Conservation (phyloP, 108 stramenopile genomes). For the Nitzschia putrida region DNA sequence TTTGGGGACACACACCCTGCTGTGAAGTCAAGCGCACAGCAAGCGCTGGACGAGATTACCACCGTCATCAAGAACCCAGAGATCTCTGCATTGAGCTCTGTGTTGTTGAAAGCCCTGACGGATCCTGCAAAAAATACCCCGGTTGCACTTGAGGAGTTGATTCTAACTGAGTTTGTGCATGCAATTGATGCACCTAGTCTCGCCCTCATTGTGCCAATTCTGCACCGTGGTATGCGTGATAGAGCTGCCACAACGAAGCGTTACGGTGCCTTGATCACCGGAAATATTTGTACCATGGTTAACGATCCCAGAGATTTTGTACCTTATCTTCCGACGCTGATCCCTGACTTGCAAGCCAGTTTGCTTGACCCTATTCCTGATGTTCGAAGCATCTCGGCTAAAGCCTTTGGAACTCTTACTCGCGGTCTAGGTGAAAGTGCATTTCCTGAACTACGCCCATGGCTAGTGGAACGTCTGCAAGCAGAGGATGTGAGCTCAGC, state of each 20-base stretch:
- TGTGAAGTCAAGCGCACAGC: slow-evolving; percentile 88
- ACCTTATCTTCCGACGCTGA: slow-evolving; percentile 90
- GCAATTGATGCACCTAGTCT: slow-evolving; percentile 98
- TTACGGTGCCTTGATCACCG: slow-evolving; percentile 95
- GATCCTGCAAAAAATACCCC: slow-evolving; percentile 84
- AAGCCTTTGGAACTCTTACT: slow-evolving; percentile 91
- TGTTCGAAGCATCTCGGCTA: slow-evolving; percentile 89
- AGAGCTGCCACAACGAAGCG: slow-evolving; percentile 92
- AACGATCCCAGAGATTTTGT: slow-evolving; percentile 92
- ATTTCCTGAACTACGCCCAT: slow-evolving; percentile 90
- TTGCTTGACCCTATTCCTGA: slow-evolving; percentile 97
- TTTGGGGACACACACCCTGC: slow-evolving; percentile 97
- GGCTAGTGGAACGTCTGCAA: slow-evolving; percentile 88
- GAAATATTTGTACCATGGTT: slow-evolving; percentile 97
- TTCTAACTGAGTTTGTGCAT: slow-evolving; percentile 93
- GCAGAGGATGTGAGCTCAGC: slow-evolving; percentile 80
- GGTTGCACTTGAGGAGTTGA: slow-evolving; percentile 79
- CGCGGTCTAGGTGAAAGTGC: slow-evolving; percentile 91
- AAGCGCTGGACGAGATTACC: slow-evolving; percentile 94
- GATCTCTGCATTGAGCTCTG: slow-evolving; percentile 75
- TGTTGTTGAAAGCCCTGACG: slow-evolving; percentile 87
- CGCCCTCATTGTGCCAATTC: slow-evolving; percentile 95
- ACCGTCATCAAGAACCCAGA: slow-evolving; percentile 97
- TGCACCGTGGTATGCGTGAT: slow-evolving; percentile 94
- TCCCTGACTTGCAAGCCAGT: slow-evolving; percentile 89